These are phyloP conservation scores for Arachis monticola DNA, from an alignment of 331 rosid species.

Conservation along the genomic window DNA sequence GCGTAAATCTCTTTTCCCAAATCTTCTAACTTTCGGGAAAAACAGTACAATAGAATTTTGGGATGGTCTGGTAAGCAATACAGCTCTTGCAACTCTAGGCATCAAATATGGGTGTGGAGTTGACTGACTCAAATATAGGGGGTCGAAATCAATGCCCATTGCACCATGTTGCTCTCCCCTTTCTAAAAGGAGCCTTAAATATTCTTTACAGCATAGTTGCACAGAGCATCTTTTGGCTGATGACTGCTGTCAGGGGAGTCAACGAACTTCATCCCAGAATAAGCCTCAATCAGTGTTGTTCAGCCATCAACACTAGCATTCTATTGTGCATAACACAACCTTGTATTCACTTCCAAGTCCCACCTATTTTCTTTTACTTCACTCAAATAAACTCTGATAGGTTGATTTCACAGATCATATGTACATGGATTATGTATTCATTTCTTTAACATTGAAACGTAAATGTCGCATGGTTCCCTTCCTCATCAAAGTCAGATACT, in stretches of 20 bases:
- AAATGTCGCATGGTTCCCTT: neutral
- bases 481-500: neutral
- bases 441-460: neutral
- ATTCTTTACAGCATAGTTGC: neutral
- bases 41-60: too few species aligned
- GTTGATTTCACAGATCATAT: neutral
- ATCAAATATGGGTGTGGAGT: neutral
- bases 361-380: neutral
- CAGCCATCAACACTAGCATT: neutral
- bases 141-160: neutral
- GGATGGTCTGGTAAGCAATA: too few species aligned
- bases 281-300: neutral
- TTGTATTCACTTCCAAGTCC: neutral
- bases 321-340: neutral
- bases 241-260: neutral
- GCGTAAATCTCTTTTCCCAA: too few species aligned
- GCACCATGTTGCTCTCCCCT: slow-evolving; percentile 2
- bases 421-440: neutral
- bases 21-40: too few species aligned
- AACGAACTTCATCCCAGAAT: neutral
- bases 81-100: too few species aligned
- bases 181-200: neutral
- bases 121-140: too few species aligned
- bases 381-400: slow-evolving; percentile 6
- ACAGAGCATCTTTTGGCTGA: neutral